Base-by-base conservation (phyloP, 139 green algal species). In the Auxenochlorella pyrenoidosa region DNA sequence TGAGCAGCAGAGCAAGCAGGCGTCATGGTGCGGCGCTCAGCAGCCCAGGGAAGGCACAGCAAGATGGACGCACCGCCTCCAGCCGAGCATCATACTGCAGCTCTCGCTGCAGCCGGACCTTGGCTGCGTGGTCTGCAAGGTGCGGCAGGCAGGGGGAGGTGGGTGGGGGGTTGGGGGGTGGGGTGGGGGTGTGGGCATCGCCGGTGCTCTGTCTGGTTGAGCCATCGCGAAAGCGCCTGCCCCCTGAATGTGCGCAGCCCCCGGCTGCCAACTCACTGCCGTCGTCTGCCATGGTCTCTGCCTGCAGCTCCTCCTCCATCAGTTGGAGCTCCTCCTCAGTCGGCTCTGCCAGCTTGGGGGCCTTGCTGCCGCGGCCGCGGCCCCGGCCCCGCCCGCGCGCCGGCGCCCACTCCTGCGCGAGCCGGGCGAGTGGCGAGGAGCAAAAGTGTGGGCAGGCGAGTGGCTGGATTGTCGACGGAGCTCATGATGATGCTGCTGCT, bases 21-120 rank as follows among this genome's bases (percentile, higher is more conserved):
- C 70, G 70, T 34, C 70, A 76, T 72, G 30, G n/a, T n/a, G n/a
- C n/a, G n/a, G n/a, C 22, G 26, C 24, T 28, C 0, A 77, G 71
- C 36, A 77, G 36, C 22, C 41, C 8, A 32, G 28, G 2, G 19
- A 54, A 3, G 41, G 2, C 3, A 41, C 47, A 54, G 71, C 36
- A n/a, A 5, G 18, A 34, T 1, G 8, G 13, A 66, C 82, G 15
- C 60, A 85, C 80, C 82, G 30, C 38, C 19, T 91, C 88, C 32
- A 93, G 40, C 73, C 91, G 82, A 18, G 77, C 84, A 47, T 96
- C 91, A 44, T 92, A 89, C 16, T 87, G 76, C 75, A 92, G 90
- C 82, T 92, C 88, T 0, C 87, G 81, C 43, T 91, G 76, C 32
- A 65, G 34, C 44, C 85, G 60, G 41, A 59, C 71, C n/a, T 43